Conservation (phyloP, 2,329 filamentous ascomycete genomes). For the Metarhizium album region DNA sequence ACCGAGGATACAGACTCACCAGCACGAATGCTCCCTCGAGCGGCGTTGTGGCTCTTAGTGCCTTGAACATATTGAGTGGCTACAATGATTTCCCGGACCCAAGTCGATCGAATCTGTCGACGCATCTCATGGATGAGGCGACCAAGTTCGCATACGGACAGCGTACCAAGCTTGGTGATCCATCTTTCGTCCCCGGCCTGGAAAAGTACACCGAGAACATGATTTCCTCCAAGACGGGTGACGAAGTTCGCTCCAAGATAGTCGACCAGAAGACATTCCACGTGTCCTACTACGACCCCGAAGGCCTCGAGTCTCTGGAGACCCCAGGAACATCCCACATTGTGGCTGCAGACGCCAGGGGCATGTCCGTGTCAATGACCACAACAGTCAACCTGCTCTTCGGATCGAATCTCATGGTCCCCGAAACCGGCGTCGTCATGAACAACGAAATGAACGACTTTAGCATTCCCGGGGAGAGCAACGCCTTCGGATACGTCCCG, state of each 20-base stretch:
- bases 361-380: slow-evolving; percentile 65
- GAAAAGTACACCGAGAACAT: slow-evolving; percentile 50
- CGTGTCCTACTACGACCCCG: slow-evolving; percentile 33
- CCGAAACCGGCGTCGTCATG: slow-evolving; percentile 72
- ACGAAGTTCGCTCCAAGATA: slow-evolving; percentile 37
- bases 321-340: slow-evolving; percentile 62
- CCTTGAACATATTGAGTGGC: slow-evolving; percentile 63
- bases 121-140: slow-evolving; percentile 73
- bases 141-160: slow-evolving; percentile 73
- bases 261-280: slow-evolving; percentile 28
- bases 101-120: slow-evolving; percentile 46
- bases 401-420: slow-evolving; percentile 63
- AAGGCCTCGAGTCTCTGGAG: slow-evolving; percentile 33
- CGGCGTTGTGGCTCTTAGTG: slow-evolving; percentile 60
- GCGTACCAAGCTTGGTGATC: slow-evolving; percentile 66
- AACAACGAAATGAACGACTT: slow-evolving; percentile 60
- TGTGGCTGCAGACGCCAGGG: slow-evolving; percentile 56
- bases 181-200: slow-evolving; percentile 52
- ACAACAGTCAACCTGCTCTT: slow-evolving; percentile 77
- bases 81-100: slow-evolving; percentile 54
- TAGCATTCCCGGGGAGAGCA: slow-evolving; percentile 58
- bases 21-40: slow-evolving; percentile 60
- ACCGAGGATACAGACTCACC: slow-evolving; percentile 60
- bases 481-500: slow-evolving; percentile 69
- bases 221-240: slow-evolving; percentile 51